These are phyloP conservation scores for Xylaria sp. DNA, from an alignment of 2,329 filamentous ascomycete species.

Conservation along the genomic window DNA sequence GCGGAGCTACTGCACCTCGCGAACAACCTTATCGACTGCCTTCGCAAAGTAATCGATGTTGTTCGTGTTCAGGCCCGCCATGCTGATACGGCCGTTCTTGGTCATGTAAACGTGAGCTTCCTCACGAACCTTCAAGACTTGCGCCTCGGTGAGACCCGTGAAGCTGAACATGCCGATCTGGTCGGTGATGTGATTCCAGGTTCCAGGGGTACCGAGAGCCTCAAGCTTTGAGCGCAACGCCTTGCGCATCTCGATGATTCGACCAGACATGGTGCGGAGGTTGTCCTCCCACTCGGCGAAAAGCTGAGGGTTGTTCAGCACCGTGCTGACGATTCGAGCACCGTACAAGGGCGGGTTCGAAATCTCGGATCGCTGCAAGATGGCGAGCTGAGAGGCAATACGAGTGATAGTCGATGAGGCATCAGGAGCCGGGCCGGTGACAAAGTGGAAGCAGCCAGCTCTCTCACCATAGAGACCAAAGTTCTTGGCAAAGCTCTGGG, in stretches of 20 bases:
- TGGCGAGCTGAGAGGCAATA: constrained; percentile 82
- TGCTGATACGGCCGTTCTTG: constrained; percentile 96
- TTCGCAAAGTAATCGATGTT: constrained; percentile 93
- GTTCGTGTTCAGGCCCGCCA: constrained; percentile 91
- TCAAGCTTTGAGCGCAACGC: constrained; percentile 75
- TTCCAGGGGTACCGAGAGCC: constrained; percentile 76
- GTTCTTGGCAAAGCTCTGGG: constrained; percentile 96
- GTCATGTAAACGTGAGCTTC: constrained; percentile 84
- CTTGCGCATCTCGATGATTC: constrained; percentile 88
- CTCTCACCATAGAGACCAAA: constrained; percentile 97
- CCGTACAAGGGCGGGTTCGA: constrained; percentile 95
- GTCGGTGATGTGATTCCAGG: constrained; percentile 95
- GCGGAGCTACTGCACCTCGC: constrained; percentile 37
- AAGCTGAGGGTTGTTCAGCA: constrained; percentile 76
- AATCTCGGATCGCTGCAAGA: constrained; percentile 95
- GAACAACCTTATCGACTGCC: constrained; percentile 79
- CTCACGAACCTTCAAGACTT: constrained; percentile 64
- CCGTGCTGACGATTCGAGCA: constrained; percentile 75
- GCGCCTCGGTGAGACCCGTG: constrained; percentile 69
- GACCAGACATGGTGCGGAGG: constrained; percentile 86
- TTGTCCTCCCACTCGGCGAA: constrained; percentile 93
- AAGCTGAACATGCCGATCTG: constrained; percentile 99
- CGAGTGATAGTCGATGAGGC: constrained; percentile 56
- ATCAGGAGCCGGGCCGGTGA: constrained; percentile 66
- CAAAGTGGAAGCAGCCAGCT: constrained; percentile 91